Conservation (phyloP, 495 filamentous ascomycete genomes). For the Friedmanniomyces endolithicus region DNA sequence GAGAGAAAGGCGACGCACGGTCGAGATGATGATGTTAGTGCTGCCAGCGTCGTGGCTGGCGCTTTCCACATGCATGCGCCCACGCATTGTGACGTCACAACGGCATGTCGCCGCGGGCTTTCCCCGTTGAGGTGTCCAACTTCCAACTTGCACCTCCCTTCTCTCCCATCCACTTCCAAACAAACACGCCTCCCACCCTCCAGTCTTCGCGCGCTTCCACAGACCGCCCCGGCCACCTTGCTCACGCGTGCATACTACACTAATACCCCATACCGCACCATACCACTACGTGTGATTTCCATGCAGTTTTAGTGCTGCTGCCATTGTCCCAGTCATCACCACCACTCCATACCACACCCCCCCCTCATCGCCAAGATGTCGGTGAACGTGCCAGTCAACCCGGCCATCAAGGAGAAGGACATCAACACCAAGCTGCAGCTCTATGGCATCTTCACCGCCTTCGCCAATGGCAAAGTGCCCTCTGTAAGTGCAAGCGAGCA, state of each 20-base stretch:
- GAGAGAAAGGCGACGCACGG: no score
- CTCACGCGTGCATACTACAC: not conserved
- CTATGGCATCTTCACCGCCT: slow-evolving; percentile 82
- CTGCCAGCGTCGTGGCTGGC: no score
- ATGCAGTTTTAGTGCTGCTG: not conserved
- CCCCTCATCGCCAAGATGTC: slow-evolving; percentile 14
- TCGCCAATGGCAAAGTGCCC: slow-evolving; percentile 79
- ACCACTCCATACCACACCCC: not conserved
- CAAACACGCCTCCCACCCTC: no score
- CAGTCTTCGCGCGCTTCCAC: no score
- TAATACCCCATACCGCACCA: slow-evolving; percentile 1
- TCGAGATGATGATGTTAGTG: no score
- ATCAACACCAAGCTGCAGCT: slow-evolving; percentile 91
- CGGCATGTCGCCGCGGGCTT: no score
- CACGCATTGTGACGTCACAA: no score
- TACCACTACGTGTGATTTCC: not conserved
- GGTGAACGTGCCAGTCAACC: slow-evolving; percentile 35
- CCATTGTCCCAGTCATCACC: not conserved
- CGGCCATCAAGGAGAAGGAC: slow-evolving; percentile 40
- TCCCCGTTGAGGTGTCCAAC: no score
- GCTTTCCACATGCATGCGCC: no score
- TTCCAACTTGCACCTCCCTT: no score
- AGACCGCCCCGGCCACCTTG: no score
- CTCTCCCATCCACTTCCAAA: no score
- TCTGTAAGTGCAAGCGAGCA: slow-evolving; percentile 48